phyloP scores from a whole-genome alignment of 2,329 filamentous ascomycete species.

The Dactylellina leptospora region DNA sequence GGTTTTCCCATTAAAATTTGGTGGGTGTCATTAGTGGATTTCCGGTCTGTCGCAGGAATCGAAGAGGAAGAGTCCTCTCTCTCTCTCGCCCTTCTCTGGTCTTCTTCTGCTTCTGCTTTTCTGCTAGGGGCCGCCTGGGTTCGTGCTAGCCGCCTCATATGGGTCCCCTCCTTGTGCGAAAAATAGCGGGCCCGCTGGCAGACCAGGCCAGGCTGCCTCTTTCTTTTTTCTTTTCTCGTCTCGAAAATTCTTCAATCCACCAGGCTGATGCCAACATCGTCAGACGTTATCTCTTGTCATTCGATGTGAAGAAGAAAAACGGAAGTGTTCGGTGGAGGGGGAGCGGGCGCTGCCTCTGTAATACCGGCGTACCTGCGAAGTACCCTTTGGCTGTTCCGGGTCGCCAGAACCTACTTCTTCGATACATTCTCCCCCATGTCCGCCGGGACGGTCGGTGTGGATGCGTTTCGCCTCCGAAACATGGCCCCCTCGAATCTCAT shows the following conservation, averaged over 20 bases:
- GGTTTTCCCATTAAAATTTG: constrained; percentile 52
- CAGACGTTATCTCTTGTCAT: constrained; percentile 22
- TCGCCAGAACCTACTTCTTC: constrained; percentile 27
- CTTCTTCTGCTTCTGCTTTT: constrained; percentile 10
- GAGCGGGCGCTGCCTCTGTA: constrained; percentile 20
- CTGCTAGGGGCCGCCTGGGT: constrained; percentile 20
- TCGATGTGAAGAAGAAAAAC: constrained; percentile 26
- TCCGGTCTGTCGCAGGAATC: constrained; percentile 52
- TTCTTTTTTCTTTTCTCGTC: not conserved
- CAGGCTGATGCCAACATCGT: constrained; percentile 26
- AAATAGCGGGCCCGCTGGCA: constrained; percentile 20
- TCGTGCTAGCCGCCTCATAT: constrained; percentile 48
- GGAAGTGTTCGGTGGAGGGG: too few species aligned
- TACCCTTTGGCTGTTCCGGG: constrained; percentile 15
- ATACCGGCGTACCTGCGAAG: constrained; percentile 27
- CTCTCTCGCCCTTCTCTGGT: constrained; percentile 3
- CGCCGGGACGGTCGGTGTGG: constrained; percentile 22
- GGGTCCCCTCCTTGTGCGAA: constrained; percentile 11
- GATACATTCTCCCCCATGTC: constrained; percentile 48
- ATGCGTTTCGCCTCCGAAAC: constrained; percentile 53
- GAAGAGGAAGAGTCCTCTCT: constrained; percentile 31
- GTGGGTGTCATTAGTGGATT: constrained; percentile 51
- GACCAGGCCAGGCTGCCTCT: not conserved
- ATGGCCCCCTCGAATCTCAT: constrained; percentile 51
- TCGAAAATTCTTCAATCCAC: not conserved